Conservation (phyloP, 345 rosid genomes). For the Eucalyptus leucophloia region DNA sequence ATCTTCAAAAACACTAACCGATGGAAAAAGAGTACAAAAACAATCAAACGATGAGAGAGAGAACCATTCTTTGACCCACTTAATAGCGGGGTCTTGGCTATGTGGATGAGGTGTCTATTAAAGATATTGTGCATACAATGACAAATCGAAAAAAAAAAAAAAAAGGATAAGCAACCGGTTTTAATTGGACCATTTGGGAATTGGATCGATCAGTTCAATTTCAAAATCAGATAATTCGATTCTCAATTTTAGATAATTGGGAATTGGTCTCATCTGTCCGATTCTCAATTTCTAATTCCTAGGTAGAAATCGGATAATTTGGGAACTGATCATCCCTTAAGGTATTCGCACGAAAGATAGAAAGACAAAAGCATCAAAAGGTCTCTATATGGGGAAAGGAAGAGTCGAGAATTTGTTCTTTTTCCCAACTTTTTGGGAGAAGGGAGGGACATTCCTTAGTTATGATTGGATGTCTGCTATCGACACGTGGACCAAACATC, state of each 20-base stretch:
- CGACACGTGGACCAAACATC: not conserved
- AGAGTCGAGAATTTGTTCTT: no score
- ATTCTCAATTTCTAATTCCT: no score
- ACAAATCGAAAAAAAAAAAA: no score
- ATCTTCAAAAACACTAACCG: no score
- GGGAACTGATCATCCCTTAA: no score
- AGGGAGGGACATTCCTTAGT: not conserved
- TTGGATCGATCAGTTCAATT: no score
- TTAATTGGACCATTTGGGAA: not conserved
- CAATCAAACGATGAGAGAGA: not conserved
- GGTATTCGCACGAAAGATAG: no score
- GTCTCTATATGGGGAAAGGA: not conserved
- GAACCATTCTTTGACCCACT: not conserved
- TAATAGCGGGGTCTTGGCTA: not conserved
- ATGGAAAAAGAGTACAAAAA: not conserved
- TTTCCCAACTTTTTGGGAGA: not conserved
- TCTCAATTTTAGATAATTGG: not conserved
- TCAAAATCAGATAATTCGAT: not conserved
- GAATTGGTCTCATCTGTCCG: not conserved
- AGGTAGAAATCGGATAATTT: no score
- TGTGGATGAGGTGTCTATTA: not conserved
- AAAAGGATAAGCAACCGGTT: not conserved
- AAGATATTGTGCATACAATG: not conserved
- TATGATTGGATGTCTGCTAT: not conserved
- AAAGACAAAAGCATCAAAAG: not conserved